Percentiles rank a stretch among this genome's conserved stretches.
Conservation (phyloP, 306 rosid genomes). For the Cajanus cajan region DNA sequence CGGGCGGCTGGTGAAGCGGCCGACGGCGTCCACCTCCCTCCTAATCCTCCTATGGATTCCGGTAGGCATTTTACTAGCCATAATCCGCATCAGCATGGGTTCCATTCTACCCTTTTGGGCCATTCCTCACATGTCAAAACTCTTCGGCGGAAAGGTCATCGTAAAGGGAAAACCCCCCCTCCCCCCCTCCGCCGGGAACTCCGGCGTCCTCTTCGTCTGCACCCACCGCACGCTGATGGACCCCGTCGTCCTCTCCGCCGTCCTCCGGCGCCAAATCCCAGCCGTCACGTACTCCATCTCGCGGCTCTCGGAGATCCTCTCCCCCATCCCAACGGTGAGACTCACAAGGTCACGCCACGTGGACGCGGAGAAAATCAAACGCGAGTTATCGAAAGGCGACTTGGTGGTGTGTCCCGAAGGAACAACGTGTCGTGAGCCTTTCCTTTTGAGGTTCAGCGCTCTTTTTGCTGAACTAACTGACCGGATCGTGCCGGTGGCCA, state of each 20-base stretch:
- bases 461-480: conserved; percentile 83
- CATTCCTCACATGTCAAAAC: conserved; percentile 39
- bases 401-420: conserved; percentile 94
- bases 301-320: conserved; percentile 67
- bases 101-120: conserved; percentile 60
- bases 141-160: conserved; percentile 62
- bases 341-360: conserved; percentile 63
- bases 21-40: conserved; percentile 67
- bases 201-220: conserved; percentile 95
- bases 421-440: conserved; percentile 93
- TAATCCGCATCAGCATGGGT: conserved; percentile 50
- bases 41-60: conserved; percentile 88
- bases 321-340: conserved; percentile 85
- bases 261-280: conserved; percentile 65
- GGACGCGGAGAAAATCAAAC: conserved; percentile 69
- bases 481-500: conserved; percentile 94
- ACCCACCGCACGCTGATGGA: conserved; percentile 92
- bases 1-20: conserved; percentile 91
- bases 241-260: conserved; percentile 77
- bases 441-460: conserved; percentile 77
- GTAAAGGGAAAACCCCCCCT: conserved; percentile 79
- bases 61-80: conserved; percentile 71
- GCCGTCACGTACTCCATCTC: conserved; percentile 93
- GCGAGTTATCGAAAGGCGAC: conserved; percentile 60
- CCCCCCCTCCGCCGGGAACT: conserved; percentile 13